phyloP scores from a whole-genome alignment of 441 rosid genomes.

The Adansonia gregorii region DNA sequence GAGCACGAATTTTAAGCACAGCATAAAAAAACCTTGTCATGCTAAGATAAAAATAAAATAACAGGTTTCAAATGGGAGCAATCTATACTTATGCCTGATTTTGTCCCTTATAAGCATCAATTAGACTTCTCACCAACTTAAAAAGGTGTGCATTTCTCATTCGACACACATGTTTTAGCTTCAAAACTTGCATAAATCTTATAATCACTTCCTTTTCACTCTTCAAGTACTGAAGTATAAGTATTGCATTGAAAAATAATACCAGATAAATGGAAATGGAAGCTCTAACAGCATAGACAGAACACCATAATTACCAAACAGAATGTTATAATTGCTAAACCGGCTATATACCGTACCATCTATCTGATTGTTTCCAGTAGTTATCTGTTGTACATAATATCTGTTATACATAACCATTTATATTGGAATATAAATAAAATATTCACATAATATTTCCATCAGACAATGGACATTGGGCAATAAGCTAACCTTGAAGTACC shows the following conservation, averaged over 20 bases:
- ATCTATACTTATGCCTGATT: not conserved
- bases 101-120: not conserved
- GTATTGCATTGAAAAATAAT: not conserved
- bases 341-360: not conserved
- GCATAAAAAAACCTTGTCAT: not conserved
- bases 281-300: not conserved
- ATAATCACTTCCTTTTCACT: not conserved
- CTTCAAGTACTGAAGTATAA: not conserved
- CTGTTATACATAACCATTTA: not conserved
- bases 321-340: not conserved
- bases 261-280: not conserved
- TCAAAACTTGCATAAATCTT: conserved; percentile 14
- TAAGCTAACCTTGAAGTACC: conserved; percentile 78
- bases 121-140: not conserved
- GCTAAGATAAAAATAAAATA: not conserved
- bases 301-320: not conserved
- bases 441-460: conserved; percentile 1
- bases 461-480: not conserved
- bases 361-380: not conserved
- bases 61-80: not conserved
- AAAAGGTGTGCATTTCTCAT: conserved; percentile 1
- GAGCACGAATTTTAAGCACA: conserved; percentile 6
- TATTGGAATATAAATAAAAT: not conserved
- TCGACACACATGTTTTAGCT: not conserved
- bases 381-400: not conserved